These are phyloP conservation scores for Coelastrella sp. DNA, from an alignment of 139 green algal species.

Conservation along the genomic window DNA sequence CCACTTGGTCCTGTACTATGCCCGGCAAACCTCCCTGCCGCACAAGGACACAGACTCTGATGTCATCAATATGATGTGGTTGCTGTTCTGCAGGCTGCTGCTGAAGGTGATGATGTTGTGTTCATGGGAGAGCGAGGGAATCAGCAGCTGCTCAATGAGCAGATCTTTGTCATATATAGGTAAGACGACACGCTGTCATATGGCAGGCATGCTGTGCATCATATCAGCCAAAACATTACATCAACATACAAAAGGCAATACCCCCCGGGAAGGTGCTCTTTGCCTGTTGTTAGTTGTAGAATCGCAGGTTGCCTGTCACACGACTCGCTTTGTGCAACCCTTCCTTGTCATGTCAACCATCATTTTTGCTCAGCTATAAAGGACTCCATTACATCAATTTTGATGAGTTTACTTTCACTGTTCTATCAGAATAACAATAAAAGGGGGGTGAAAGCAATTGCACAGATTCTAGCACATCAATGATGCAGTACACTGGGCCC, in stretches of 20 bases:
- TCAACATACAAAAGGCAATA: not conserved
- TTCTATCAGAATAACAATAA: no score
- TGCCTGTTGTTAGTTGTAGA: no score
- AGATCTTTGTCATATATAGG: constrained; percentile 34
- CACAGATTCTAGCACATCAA: no score
- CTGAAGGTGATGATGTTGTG: not conserved
- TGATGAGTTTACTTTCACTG: no score
- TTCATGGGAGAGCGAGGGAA: constrained; percentile 10
- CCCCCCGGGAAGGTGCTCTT: no score
- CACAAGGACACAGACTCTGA: not conserved
- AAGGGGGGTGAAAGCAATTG: no score
- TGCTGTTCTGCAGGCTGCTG: not conserved
- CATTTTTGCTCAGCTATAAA: no score
- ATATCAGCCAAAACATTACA: not conserved
- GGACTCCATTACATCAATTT: no score
- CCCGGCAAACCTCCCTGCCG: not conserved
- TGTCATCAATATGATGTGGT: not conserved
- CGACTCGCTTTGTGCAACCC: no score
- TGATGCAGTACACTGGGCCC: no score
- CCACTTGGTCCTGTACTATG: not conserved
- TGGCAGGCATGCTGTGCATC: not conserved
- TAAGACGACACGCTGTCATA: not conserved
- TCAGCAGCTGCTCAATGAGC: not conserved
- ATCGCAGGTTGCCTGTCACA: no score
- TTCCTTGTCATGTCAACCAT: no score